Evolutionary conservation across 352 stramenopile genomes (phyloP), one percentile per base, ranked within the genome.

Genomic region (Globisporangium spiculum): DNA sequence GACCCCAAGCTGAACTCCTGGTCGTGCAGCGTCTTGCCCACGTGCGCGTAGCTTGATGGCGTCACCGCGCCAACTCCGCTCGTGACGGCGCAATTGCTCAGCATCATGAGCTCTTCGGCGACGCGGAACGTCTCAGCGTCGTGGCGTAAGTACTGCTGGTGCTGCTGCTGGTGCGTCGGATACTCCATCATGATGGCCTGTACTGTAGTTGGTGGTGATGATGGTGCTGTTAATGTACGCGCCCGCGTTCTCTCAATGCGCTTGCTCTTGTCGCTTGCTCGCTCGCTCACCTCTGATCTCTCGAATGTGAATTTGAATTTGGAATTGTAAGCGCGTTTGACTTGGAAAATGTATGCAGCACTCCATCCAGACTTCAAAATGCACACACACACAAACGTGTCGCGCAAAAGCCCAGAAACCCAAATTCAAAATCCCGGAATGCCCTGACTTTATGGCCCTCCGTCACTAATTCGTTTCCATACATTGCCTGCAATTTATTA

Each of bases 81-180:
- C 22, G 57, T 60, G 30, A 70, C 65, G 10, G 44, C 56, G 32
- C 71, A 81, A 53, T 62, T 76, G 69, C 84, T 93, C 24, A 93
- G 75, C 73, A 90, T 76, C 70, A 93, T 91, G 65, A 93, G 81
- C 75, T 93, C 84, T 59, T 90, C 75, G 1, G 84, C 84, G 55
- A 93, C 84, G 44, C 81, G 81, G 68, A 93, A 91, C 22, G 81
- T 93, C 67, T 93, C 84, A 20, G 76, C 81, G 60, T 92, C 82
- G 65, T 89, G 80, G 22, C 68, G 63, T 48, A 75, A 32, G 14
- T 69, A 52, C 53, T 62, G 66, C n/a, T 64, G 55, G 9, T 34
- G 16, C 18, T 61, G 65, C 26, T n/a, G 55, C 54, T 34, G 46
- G 50, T 60, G 58, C 24, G 60, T 53, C 8, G 69, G 65, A 27